Evolutionary conservation across 2,329 filamentous ascomycete species (phyloP).

Genomic region (Corinectria fuckeliana): DNA sequence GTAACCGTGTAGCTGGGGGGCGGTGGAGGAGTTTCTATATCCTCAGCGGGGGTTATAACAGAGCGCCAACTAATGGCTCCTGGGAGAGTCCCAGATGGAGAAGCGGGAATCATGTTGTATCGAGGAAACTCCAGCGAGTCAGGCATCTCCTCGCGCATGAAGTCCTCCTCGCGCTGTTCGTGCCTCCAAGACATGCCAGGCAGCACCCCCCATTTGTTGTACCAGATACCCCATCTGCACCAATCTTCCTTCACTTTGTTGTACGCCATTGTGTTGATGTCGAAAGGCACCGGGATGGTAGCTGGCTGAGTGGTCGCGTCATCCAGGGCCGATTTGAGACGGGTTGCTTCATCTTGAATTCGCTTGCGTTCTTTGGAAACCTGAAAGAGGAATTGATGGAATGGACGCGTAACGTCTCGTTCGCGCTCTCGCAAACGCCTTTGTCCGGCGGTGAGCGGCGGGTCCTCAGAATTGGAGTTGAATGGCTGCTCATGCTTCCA

Average conservation of each 20-base stretch:
- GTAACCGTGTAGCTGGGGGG: no score
- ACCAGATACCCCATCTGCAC: background rate
- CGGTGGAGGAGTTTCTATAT: no score
- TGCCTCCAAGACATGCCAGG: background rate
- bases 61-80: no score
- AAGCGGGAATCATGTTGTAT: no score
- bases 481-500: conserved; percentile 10
- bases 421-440: conserved; percentile 24
- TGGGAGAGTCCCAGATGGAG: no score
- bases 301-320: background rate
- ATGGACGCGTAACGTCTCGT: background rate
- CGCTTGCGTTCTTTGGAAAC: background rate
- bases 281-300: background rate
- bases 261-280: background rate
- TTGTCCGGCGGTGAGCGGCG: background rate
- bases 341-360: background rate
- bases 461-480: background rate
- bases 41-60: no score
- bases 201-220: background rate
- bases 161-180: background rate
- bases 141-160: no score
- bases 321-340: background rate
- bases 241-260: background rate
- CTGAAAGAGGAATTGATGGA: background rate
- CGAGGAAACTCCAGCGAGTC: no score